Evolutionary conservation across 2,329 filamentous ascomycete genomes (phyloP).

Genomic region (Ophiocordyceps camponoti-rufipedis): DNA sequence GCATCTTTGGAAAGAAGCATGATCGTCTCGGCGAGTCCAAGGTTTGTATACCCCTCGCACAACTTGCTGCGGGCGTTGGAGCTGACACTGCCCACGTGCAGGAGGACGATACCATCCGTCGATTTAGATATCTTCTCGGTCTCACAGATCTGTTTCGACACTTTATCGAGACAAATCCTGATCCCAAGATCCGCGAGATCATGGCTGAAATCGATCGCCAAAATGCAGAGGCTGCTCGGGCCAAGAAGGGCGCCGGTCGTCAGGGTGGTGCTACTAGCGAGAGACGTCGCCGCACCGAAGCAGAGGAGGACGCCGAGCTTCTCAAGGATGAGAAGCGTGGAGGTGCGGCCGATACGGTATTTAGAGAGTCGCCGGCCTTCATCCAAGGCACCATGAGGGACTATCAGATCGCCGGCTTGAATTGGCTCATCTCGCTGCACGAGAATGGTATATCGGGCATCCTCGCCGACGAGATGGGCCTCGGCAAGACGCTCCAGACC

Average conservation of each 20-base stretch:
- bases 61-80: not conserved
- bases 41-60: slow-evolving; percentile 27
- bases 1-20: slow-evolving; percentile 88
- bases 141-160: slow-evolving; percentile 94
- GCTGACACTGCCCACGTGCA: slow-evolving; percentile 14
- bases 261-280: slow-evolving; percentile 71
- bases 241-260: slow-evolving; percentile 56
- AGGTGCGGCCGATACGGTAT: slow-evolving; percentile 71
- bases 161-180: slow-evolving; percentile 95
- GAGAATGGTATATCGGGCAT: slow-evolving; percentile 99
- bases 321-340: slow-evolving; percentile 78
- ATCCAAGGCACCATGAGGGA: slow-evolving; percentile 84
- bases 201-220: slow-evolving; percentile 90
- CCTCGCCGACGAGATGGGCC: slow-evolving; percentile 93
- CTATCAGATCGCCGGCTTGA: slow-evolving; percentile 87
- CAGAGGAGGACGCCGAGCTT: slow-evolving; percentile 88
- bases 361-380: slow-evolving; percentile 84
- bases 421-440: slow-evolving; percentile 94
- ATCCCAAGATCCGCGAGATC: slow-evolving; percentile 84
- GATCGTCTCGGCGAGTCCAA: slow-evolving; percentile 83
- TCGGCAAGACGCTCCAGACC: slow-evolving; percentile 94
- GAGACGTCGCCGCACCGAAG: slow-evolving; percentile 74
- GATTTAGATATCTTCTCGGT: slow-evolving; percentile 88
- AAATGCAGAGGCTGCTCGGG: slow-evolving; percentile 54
- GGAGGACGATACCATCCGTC: slow-evolving; percentile 88